Percentiles rank a stretch among this genome's conserved stretches.
Conservation (phyloP, 2,329 filamentous ascomycete genomes). For the Chaetomiaceae sp. region DNA sequence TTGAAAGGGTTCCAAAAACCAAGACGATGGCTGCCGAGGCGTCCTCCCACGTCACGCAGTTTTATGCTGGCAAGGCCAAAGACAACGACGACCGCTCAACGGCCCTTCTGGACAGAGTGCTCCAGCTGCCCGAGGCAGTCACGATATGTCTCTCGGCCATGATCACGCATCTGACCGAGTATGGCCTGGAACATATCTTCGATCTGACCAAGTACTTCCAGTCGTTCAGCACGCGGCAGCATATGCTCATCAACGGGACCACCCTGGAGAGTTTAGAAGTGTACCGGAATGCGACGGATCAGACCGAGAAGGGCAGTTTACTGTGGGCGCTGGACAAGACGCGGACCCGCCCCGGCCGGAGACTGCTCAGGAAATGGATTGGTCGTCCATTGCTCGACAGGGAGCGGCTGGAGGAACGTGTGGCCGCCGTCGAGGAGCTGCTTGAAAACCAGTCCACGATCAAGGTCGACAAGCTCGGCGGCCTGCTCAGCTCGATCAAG, state of each 20-base stretch:
- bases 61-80: constrained; percentile 85
- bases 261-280: constrained; percentile 91
- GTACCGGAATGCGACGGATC: constrained; percentile 90
- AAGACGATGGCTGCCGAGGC: constrained; percentile 82
- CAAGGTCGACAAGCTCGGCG: constrained; percentile 68
- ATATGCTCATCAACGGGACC: constrained; percentile 95
- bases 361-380: constrained; percentile 90
- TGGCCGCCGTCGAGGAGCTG: constrained; percentile 83
- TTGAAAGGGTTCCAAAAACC: constrained; percentile 71
- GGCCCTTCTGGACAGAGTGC: constrained; percentile 75
- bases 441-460: constrained; percentile 61
- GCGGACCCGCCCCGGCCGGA: constrained; percentile 80
- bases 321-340: constrained; percentile 97
- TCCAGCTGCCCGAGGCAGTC: constrained; percentile 78
- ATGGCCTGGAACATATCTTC: constrained; percentile 91
- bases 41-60: constrained; percentile 83
- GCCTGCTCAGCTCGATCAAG: constrained; percentile 65
- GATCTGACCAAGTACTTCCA: constrained; percentile 96
- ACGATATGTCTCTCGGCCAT: constrained; percentile 92
- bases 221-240: constrained; percentile 86
- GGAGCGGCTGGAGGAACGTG: constrained; percentile 67
- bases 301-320: constrained; percentile 77
- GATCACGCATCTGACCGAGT: constrained; percentile 89
- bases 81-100: constrained; percentile 54
- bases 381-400: constrained; percentile 82